Percentiles rank a stretch among this genome's conserved stretches.
Conservation (phyloP, 768 basidiomycete genomes). For the Lactarius pseudohatsudake region DNA sequence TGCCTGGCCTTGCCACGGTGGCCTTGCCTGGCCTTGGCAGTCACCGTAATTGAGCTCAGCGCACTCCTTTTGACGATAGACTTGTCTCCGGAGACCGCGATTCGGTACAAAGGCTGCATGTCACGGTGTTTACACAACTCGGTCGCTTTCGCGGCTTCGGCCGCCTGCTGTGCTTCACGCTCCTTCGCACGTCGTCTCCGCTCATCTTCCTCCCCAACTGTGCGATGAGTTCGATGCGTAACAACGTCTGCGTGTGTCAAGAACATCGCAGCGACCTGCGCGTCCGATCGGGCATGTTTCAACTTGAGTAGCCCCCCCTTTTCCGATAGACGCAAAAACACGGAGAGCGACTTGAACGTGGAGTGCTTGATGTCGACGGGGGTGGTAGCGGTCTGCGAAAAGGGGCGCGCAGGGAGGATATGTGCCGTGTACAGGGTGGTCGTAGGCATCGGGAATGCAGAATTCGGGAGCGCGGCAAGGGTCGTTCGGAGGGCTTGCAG, state of each 20-base stretch:
- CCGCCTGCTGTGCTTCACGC: conserved; percentile 52
- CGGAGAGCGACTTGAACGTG: conserved; percentile 73
- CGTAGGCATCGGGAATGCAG: conserved; percentile 72
- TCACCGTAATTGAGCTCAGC: conserved; percentile 66
- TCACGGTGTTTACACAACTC: conserved; percentile 50
- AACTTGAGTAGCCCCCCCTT: conserved; percentile 71
- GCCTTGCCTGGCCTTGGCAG: conserved; percentile 71
- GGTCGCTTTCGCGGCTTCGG: conserved; percentile 47
- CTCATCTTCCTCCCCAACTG: conserved; percentile 64
- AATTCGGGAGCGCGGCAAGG: conserved; percentile 46
- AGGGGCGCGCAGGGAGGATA: conserved; percentile 76
- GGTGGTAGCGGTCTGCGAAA: conserved; percentile 44
- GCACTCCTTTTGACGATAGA: conserved; percentile 67
- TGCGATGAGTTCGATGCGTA: conserved; percentile 52
- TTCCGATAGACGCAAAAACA: conserved; percentile 76
- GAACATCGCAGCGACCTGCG: conserved; percentile 47
- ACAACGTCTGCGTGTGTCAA: conserved; percentile 55
- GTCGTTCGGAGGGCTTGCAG: conserved; percentile 62
- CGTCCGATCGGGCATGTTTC: conserved; percentile 53
- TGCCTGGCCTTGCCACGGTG: conserved; percentile 49
- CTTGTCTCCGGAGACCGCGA: conserved; percentile 54
- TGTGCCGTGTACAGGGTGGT: conserved; percentile 74
- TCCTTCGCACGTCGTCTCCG: conserved; percentile 61
- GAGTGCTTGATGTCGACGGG: conserved; percentile 76
- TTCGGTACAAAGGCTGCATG: conserved; percentile 80